Base-by-base conservation (phyloP, 495 filamentous ascomycete species). In the Xylaria sp. region DNA sequence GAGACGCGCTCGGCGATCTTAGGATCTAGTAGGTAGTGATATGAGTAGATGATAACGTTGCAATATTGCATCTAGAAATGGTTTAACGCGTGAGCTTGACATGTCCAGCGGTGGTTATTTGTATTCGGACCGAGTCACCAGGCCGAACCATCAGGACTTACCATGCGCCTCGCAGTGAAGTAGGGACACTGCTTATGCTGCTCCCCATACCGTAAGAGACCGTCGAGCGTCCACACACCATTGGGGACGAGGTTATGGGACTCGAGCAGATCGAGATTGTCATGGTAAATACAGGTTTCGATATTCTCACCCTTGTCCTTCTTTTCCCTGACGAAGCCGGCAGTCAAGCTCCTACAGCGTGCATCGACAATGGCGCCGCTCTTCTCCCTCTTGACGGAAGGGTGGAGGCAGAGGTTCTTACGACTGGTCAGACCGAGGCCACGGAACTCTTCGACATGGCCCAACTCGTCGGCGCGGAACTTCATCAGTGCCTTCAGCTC, bases 31-130 rank as follows among this genome's bases (percentile, higher is more conserved):
- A 99, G 89, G 76, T 99, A 99, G 81, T 99, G 96, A 77, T 98
- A 99, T 11, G 96, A 98, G 80, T 98, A 99, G 68, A 99, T 98
- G 75, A 99, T 97, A 76, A 99, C 93, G 81, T 99, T 97, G 86
- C 95, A 98, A 78, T 92, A 97, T 63, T 94, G 90, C 95, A 99
- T 98, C 92, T 95, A 68, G 61, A 29, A 8, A 44, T 50, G 52
- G 1, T 37, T 59, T 21, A 40, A 48, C 7, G 53, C 35, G 31
- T 65, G 43, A 46, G 37, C 62, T 55, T 5, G 11, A 59, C 33
- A 8, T 17, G 26, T 44, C 19, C 8, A 17, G 53, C 29, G n/a
- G 46, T 46, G n/a, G n/a, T n/a, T n/a, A n/a, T n/a, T 24, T 52
- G 55, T 35, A 33, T 33, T 31, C 19, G 5, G 67, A 11, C 17